Evolutionary conservation across 2,329 filamentous ascomycete genomes (phyloP).

Genomic region (Paecilomyces formosus): DNA sequence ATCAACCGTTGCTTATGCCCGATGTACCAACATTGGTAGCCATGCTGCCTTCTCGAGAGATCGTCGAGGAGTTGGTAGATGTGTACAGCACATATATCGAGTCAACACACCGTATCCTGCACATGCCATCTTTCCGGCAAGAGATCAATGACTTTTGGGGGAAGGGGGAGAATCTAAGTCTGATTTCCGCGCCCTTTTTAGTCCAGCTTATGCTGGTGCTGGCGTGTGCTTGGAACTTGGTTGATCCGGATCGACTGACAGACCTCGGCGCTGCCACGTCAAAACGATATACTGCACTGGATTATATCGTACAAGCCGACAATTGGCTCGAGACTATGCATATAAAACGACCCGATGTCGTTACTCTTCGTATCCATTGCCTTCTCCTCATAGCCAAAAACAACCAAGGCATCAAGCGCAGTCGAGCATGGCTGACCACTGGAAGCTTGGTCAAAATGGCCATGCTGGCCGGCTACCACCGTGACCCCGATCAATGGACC

Average conservation of each 20-base stretch:
- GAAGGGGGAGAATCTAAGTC: constrained; percentile 15
- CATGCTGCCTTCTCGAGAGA: constrained; percentile 26
- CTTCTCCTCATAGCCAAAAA: constrained; percentile 45
- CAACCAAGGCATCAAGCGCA: constrained; percentile 45
- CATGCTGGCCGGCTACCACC: constrained; percentile 47
- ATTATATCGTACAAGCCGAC: constrained; percentile 87
- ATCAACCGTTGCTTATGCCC: constrained; percentile 20
- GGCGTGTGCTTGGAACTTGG: constrained; percentile 31
- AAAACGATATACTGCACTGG: constrained; percentile 31
- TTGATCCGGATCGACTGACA: constrained; percentile 19
- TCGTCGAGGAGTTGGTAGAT: constrained; percentile 30
- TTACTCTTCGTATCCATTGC: constrained; percentile 45
- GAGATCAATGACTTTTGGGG: constrained; percentile 32
- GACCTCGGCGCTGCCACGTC: constrained; percentile 19
- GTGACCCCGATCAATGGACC: constrained; percentile 25
- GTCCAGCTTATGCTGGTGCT: constrained; percentile 31
- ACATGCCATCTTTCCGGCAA: constrained; percentile 31
- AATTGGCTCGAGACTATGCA: constrained; percentile 74
- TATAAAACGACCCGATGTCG: constrained; percentile 46
- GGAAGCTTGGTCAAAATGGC: constrained; percentile 46
- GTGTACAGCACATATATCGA: constrained; percentile 34
- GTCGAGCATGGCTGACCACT: constrained; percentile 44
- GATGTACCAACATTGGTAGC: constrained; percentile 21
- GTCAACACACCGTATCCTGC: constrained; percentile 32
- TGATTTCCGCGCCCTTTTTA: constrained; percentile 23